Percentiles rank a stretch among this genome's conserved stretches.
These are phyloP conservation scores for Chrysoporthe deuterocubensis DNA, from an alignment of 2,329 filamentous ascomycete genomes.

Conservation along the genomic window DNA sequence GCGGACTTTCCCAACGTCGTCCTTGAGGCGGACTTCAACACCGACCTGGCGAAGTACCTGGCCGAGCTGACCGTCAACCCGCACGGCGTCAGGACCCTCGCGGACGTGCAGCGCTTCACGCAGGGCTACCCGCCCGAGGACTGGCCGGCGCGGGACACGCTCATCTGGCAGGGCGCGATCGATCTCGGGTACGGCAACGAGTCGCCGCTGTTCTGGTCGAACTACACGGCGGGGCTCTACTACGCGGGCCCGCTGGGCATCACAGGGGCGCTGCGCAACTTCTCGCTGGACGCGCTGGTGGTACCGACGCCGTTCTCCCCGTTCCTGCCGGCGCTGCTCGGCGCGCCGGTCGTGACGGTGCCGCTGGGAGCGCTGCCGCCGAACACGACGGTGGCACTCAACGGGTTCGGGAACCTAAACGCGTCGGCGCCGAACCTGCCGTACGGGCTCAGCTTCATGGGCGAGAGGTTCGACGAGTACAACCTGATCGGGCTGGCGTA, in stretches of 20 bases:
- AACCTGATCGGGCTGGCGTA: slow-evolving; percentile 67
- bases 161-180: slow-evolving; percentile 58
- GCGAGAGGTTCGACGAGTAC: slow-evolving; percentile 61
- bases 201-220: slow-evolving; percentile 58
- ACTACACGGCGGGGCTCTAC: slow-evolving; percentile 58
- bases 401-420: slow-evolving; percentile 21
- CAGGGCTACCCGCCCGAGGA: slow-evolving; percentile 55
- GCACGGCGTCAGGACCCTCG: slow-evolving; percentile 54
- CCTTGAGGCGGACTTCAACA: slow-evolving; percentile 60
- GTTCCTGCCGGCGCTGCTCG: slow-evolving; percentile 21
- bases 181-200: slow-evolving; percentile 58
- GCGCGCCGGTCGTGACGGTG: slow-evolving; percentile 25
- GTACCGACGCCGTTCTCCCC: slow-evolving; percentile 19
- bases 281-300: slow-evolving; percentile 27
- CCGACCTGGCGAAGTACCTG: slow-evolving; percentile 60
- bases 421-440: slow-evolving; percentile 19
- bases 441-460: slow-evolving; percentile 67
- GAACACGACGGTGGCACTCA: slow-evolving; percentile 7
- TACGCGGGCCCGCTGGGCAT: slow-evolving; percentile 64
- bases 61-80: slow-evolving; percentile 61
- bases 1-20: slow-evolving; percentile 45
- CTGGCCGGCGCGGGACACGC: slow-evolving; percentile 62
- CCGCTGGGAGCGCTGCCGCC: slow-evolving; percentile 11
- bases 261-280: slow-evolving; percentile 45
- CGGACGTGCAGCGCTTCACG: slow-evolving; percentile 59